These are phyloP conservation scores for Annulohypoxylon nitens DNA, from an alignment of 495 filamentous ascomycete genomes.

Conservation along the genomic window DNA sequence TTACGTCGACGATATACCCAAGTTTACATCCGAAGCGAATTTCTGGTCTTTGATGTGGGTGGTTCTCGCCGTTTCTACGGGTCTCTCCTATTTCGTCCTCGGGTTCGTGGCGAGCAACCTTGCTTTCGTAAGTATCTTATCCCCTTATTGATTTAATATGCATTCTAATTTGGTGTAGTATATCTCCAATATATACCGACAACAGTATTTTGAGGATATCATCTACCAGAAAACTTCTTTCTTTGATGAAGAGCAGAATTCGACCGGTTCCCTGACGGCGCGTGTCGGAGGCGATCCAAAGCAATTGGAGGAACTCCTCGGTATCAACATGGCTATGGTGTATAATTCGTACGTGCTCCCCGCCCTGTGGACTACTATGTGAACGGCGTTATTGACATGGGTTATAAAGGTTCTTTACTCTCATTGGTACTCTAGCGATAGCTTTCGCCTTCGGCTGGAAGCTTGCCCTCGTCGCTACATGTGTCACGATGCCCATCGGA, in stretches of 20 bases:
- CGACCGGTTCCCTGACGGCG: constrained; percentile 71
- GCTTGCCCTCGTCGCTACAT: constrained; percentile 63
- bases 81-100: constrained; percentile 57
- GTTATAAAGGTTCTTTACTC: constrained; percentile 54
- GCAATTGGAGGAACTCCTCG: constrained; percentile 72
- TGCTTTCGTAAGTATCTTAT: constrained; percentile 49
- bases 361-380: too few species aligned
- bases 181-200: constrained; percentile 65
- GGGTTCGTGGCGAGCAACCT: constrained; percentile 51
- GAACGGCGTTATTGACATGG: constrained; percentile 2
- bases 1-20: constrained; percentile 37
- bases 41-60: constrained; percentile 67
- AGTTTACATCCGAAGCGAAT: constrained; percentile 49
- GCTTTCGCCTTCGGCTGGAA: constrained; percentile 71
- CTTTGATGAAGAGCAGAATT: constrained; percentile 74
- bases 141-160: background rate
- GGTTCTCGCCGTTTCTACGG: constrained; percentile 57
- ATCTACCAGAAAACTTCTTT: constrained; percentile 70
- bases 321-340: constrained; percentile 67
- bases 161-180: constrained; percentile 50
- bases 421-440: constrained; percentile 64
- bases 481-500: constrained; percentile 64
- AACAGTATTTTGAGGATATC: constrained; percentile 70
- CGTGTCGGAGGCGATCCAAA: constrained; percentile 70
- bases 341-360: constrained; percentile 54